Evolutionary conservation across 306 rosid genomes (phyloP).

Genomic region (Malus sylvestris): DNA sequence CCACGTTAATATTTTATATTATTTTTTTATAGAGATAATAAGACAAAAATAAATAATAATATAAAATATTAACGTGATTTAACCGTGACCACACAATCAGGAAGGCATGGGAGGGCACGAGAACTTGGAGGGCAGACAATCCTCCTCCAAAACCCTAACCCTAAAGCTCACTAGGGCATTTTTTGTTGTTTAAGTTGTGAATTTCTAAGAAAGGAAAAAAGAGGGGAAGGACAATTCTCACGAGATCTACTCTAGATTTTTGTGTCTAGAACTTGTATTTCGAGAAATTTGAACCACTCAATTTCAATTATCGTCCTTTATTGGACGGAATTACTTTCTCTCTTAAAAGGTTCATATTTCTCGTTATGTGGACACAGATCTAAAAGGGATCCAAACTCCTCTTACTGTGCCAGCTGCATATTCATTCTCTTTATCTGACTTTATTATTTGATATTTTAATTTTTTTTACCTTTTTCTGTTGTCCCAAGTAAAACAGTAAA

Average conservation of each 20-base stretch:
- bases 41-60: too few relatives aligned
- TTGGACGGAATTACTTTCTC: rapidly evolving
- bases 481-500: constrained; percentile 9
- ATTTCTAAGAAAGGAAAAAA: constrained; percentile 7
- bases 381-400: too few relatives aligned
- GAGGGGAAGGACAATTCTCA: neutral
- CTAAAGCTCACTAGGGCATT: neutral
- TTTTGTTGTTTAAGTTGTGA: constrained; percentile 2
- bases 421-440: neutral
- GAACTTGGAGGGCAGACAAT: too few relatives aligned
- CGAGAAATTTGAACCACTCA: rapidly evolving
- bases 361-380: too few relatives aligned
- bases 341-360: too few relatives aligned
- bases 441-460: neutral
- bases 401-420: neutral
- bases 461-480: neutral
- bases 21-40: too few relatives aligned
- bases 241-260: rapidly evolving
- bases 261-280: rapidly evolving
- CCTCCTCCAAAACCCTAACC: neutral
- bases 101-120: too few relatives aligned
- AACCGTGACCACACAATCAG: too few relatives aligned
- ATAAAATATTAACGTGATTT: too few relatives aligned
- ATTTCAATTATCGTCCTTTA: rapidly evolving
- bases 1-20: too few relatives aligned